Evolutionary conservation across 1,139 yeast genomes (phyloP).

Genomic region (Candida sanyaensis): DNA sequence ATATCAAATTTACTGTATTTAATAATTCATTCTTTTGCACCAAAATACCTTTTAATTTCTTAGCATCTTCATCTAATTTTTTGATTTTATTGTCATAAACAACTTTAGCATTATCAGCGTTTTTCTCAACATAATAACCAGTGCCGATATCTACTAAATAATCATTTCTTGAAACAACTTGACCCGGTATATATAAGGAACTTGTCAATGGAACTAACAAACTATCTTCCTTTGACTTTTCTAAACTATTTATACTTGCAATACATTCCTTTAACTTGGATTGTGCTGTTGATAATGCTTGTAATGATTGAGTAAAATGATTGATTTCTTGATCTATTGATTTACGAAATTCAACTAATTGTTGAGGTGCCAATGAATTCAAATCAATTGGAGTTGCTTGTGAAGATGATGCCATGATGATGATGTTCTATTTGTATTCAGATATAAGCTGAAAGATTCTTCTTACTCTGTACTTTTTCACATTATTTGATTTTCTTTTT

Average conservation of each 20-base stretch:
- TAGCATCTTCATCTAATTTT: slow-evolving; percentile 72
- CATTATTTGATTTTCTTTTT: not conserved
- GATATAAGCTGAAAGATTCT: not conserved
- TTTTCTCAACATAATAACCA: slow-evolving; percentile 89
- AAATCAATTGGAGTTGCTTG: slow-evolving; percentile 51
- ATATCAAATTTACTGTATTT: slow-evolving; percentile 54
- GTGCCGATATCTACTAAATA: slow-evolving; percentile 96
- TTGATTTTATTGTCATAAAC: slow-evolving; percentile 76
- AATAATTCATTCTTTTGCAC: slow-evolving; percentile 59
- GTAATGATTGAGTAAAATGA: slow-evolving; percentile 81
- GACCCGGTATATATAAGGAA: slow-evolving; percentile 89
- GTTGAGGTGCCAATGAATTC: slow-evolving; percentile 75
- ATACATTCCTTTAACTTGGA: slow-evolving; percentile 81
- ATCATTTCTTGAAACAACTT: slow-evolving; percentile 57
- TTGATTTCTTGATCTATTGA: slow-evolving; percentile 84
- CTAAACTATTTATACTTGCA: slow-evolving; percentile 62
- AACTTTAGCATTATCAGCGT: slow-evolving; percentile 61
- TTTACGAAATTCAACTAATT: slow-evolving; percentile 78
- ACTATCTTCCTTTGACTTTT: slow-evolving; percentile 41
- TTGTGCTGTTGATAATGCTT: slow-evolving; percentile 84
- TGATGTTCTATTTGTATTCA: not conserved
- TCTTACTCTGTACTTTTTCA: not conserved
- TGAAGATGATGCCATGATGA: slow-evolving; percentile 13
- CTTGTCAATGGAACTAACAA: slow-evolving; percentile 86
- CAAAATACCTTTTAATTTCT: slow-evolving; percentile 73